Base-by-base conservation (phyloP, 2,329 filamentous ascomycete genomes). In the Akanthomyces dipterigenus region DNA sequence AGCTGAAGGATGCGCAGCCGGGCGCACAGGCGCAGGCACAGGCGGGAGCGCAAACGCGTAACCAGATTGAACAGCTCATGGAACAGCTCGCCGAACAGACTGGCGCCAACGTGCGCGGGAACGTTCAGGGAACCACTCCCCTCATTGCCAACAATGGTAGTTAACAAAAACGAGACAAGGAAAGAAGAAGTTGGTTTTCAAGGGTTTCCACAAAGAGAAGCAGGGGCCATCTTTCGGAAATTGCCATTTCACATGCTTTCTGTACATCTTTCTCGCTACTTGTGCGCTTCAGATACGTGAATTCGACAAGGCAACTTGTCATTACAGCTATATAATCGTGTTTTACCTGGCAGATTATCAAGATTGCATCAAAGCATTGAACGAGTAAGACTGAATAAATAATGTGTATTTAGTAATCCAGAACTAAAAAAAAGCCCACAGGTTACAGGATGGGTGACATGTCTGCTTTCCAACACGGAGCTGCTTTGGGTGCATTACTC, bases 121-220 rank as follows among this genome's bases (percentile, higher is more conserved):
- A 82, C 68, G 63, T 60, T 38, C 48, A 43, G 3, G 73, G 72
- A 53, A 85, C 83, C 5, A 84, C 82, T 22, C 71, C 65, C 65
- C 68, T 79, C 64, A 85, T 86, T 65, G 83, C 81, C 68, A 84
- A 84, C 76, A 86, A 86, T 70, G 82, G 82, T 62, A 70, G 73
- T 64, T 61, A 64, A 57, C 72, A 63, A 6, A 12, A 20, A 49
- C 34, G 43, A 20, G n/a, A 3, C 31, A 26, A 12, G 34, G 14
- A 18, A 36, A 14, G n/a, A 12, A 34, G 14, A 9, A 36, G 12
- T 7, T 18, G 12, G 36, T 18, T 22, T 54, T 12, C 14, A 2
- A 2, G 50, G 31, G 14, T 5, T 2, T 14, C 8, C 26, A n/a
- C 11, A 6, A 53, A n/a, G 31, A 2, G 14, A 1, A 24, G 20